Evolutionary conservation across 2,329 filamentous ascomycete genomes (phyloP), one percentile per base, ranked within the genome.

Genomic region (Aspergillus aculeatus): DNA sequence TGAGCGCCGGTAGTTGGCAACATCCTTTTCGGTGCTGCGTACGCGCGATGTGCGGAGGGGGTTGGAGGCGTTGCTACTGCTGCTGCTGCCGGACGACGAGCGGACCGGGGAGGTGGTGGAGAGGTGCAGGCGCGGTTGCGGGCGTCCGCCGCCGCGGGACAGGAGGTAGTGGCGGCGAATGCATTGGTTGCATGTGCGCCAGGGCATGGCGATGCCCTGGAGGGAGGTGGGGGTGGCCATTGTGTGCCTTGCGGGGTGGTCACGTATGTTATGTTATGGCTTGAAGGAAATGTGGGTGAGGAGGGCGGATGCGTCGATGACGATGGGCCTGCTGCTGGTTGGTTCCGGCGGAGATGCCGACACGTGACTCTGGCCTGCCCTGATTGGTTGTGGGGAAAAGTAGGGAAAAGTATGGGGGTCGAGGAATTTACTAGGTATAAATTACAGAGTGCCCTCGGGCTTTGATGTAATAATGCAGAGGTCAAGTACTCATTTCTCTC

Each of bases 1-100:
- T 12, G 72, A 73, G 10, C 72, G 71, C 31, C 68, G 69, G 52
- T 68, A 69, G 47, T 69, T 66, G 4, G 68, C 67, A 61, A 70
- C 54, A 16, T 73, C 66, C 23, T 71, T 60, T 14, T 68, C 58
- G 54, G 52, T 32, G 52, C 64, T 60, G 24, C 54, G 60, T 50
- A 63, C 63, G 38, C 58, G 62, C 38, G 66, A 62, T 21, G 64
- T 65, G 29, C 71, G 73, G 59, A 75, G 69, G 9, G 73, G 72
- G 56, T 75, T 75, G 3, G 56, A 68, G 47, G 57, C 58, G 47
- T 71, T 71, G 9, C 57, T 68, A 52, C 56, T 60, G 49, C 71
- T 71, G 9, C 57, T 67, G 54, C 56, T 60, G 51, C 61, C 58
- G 50, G 60, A 38, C 54, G 62, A 47, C 26, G 66, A 62, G 60